Conservation (phyloP, 2,329 filamentous ascomycete species). For the Pseudocercospora pini-densiflorae region DNA sequence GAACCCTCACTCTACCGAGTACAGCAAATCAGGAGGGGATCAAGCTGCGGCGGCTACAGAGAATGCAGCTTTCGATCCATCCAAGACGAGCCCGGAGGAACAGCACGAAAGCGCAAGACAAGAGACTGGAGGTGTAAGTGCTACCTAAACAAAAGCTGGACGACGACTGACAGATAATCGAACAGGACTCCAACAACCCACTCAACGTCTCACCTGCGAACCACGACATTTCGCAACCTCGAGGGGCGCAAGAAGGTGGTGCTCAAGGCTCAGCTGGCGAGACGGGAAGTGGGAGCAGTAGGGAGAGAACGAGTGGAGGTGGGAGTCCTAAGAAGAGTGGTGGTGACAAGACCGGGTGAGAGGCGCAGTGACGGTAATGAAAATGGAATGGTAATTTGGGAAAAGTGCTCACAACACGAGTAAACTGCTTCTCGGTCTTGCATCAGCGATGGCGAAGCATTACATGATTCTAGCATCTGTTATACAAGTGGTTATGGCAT, state of each 20-base stretch:
- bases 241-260: conserved; percentile 49
- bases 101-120: conserved; percentile 51
- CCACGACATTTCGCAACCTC: conserved; percentile 58
- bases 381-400: neutral
- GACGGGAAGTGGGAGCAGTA: conserved; percentile 38
- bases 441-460: neutral
- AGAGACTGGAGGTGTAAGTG: conserved; percentile 36
- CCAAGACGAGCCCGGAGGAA: conserved; percentile 68
- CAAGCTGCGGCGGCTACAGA: conserved; percentile 59
- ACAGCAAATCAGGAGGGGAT: conserved; percentile 69
- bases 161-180: conserved; percentile 11
- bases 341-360: neutral
- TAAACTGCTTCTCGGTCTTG: too few species aligned
- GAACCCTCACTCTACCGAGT: conserved; percentile 68
- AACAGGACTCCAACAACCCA: conserved; percentile 49
- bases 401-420: neutral
- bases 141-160: neutral
- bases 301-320: conserved; percentile 32
- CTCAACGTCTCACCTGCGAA: conserved; percentile 67
- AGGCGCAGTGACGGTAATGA: neutral
- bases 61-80: conserved; percentile 70
- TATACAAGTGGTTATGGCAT: too few species aligned
- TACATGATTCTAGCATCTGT: neutral
- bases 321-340: conserved; percentile 37
- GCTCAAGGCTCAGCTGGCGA: conserved; percentile 43